phyloP scores from a whole-genome alignment of 1,284 basidiomycete genomes.

The Leucoagaricus sp. region DNA sequence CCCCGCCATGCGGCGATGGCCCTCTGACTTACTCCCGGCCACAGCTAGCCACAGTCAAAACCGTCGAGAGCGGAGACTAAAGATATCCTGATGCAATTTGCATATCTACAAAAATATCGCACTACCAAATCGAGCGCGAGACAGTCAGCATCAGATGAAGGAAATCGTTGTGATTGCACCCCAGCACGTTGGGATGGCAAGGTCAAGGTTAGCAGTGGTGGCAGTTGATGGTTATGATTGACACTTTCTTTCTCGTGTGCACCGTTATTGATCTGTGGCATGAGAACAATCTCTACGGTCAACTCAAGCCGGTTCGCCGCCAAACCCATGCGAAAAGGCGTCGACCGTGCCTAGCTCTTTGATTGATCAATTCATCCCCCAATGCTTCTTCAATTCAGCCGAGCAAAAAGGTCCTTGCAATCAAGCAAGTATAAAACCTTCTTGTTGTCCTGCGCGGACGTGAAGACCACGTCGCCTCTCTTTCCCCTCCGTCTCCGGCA shows the following conservation, averaged over 20 bases:
- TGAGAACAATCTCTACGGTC: background rate
- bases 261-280: too few relatives aligned
- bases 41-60: background rate
- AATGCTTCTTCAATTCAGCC: background rate
- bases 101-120: too few relatives aligned
- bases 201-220: background rate
- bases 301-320: background rate
- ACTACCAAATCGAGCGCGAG: background rate
- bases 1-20: background rate
- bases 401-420: background rate
- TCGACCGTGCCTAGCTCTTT: background rate
- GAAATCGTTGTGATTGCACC: background rate
- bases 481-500: constrained; percentile 5
- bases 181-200: background rate
- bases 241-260: background rate
- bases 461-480: background rate
- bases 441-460: background rate
- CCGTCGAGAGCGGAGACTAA: too few relatives aligned
- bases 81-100: too few relatives aligned
- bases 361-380: background rate
- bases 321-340: background rate
- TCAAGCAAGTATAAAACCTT: background rate
- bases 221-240: background rate
- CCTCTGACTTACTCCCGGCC: background rate
- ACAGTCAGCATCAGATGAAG: too few relatives aligned